Base-by-base conservation (phyloP, 2,329 filamentous ascomycete genomes). In the Lecanoromycetidae sp. region DNA sequence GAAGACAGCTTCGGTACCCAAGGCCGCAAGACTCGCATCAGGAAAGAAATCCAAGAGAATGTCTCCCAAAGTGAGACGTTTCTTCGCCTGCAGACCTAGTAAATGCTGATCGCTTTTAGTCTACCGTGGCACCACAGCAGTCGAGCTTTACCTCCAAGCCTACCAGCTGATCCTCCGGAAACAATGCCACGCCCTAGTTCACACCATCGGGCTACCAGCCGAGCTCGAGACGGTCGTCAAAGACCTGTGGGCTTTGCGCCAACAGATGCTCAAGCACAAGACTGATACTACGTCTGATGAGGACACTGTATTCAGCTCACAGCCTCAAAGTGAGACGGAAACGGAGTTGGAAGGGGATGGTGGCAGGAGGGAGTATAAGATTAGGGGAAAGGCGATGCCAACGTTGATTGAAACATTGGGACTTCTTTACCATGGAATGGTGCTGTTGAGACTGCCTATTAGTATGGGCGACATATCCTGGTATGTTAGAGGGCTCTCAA, bases 111-210 rank as follows among this genome's bases (percentile, higher is more conserved):
- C 36, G 5, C 5, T 9, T 34, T 43, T 46, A 72, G 72, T 64
- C 48, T 70, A 71, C 56, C 68, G 62, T 5, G 88, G 88, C 34
- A 70, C 76, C 38, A 73, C 77, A 44, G 90, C 83, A 12, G 77
- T 80, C 54, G 77, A 83, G 53, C 74, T 95, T 20, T 95, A 85
- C 61, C 70, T 96, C 29, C 83, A 94, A 60, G 82, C 79, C 53
- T 76, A 93, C 50, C 90, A 96, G 63, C 70, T 94, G 26, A 74
- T 96, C 39, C 68, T 98, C 23, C 79, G 87, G 61, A 85, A 83
- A 59, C 90, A 96, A 67, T 67, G 86, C 13, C 66, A 76, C 58
- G 88, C 82, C 71, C 69, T 96, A 25, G 69, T 94, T 12, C 67
- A 75, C 19, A 68, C 72, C 5, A 79, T 80, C 60, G 74, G 75